A percentile compares a stretch with the other conserved stretches of the same genome.
These are phyloP conservation scores for Tetrahymena malaccensis DNA, from an alignment of 73 alveolate species.

Conservation along the genomic window DNA sequence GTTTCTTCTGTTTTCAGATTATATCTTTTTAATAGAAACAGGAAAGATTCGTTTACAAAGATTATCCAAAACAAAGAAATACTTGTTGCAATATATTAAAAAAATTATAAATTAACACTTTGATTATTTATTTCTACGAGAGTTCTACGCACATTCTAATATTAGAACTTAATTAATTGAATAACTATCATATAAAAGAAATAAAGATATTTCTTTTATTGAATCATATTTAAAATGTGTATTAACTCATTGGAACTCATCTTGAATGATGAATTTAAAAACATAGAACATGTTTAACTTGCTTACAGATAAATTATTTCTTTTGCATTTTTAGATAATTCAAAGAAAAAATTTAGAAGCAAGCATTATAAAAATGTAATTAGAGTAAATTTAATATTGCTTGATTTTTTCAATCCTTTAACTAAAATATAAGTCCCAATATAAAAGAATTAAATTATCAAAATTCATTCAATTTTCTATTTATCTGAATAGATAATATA, in stretches of 20 bases:
- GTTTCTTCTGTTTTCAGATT: not conserved
- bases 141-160: not conserved
- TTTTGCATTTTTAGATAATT: not conserved
- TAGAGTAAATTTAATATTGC: no score
- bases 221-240: not conserved
- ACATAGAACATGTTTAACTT: not conserved
- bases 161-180: not conserved
- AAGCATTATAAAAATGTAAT: no score
- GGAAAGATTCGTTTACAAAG: not conserved
- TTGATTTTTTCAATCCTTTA: not conserved
- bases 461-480: not conserved
- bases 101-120: no score
- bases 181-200: not conserved
- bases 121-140: not conserved
- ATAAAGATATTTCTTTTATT: not conserved
- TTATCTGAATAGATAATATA: not conserved
- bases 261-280: not conserved
- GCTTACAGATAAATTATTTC: not conserved
- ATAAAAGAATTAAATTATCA: no score
- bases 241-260: not conserved
- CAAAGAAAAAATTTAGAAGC: no score
- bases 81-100: no score
- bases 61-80: not conserved
- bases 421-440: not conserved
- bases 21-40: not conserved